Percentiles rank a stretch among this genome's conserved stretches.
Evolutionary conservation across 2,329 filamentous ascomycete species (phyloP).

Genomic region (Alternaria panax): DNA sequence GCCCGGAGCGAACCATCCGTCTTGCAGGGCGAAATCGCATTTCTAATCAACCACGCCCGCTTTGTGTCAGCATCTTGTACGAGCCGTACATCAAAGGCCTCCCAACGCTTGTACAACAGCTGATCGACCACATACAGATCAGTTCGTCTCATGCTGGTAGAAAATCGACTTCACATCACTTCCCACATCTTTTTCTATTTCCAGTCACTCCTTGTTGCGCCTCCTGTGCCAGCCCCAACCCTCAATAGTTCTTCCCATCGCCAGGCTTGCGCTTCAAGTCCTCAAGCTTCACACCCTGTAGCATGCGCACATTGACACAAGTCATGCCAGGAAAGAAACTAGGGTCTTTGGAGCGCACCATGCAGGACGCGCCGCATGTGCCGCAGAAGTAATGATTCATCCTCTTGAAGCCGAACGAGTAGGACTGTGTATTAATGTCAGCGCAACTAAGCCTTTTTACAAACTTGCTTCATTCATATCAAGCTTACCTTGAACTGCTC

Average conservation of each 20-base stretch:
- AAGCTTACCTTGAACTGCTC: slow-evolving; percentile 25
- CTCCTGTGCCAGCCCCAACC: neutral
- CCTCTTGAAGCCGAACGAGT: slow-evolving; percentile 31
- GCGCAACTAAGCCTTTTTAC: neutral
- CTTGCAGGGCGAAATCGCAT: neutral
- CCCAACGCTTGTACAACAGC: neutral
- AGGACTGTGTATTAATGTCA: slow-evolving; percentile 24
- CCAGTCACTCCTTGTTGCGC: neutral
- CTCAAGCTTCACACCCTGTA: slow-evolving; percentile 39
- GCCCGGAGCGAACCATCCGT: neutral
- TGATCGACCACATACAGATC: neutral
- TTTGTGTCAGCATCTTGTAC: neutral
- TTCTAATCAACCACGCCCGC: neutral
- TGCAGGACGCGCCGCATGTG: slow-evolving; percentile 39
- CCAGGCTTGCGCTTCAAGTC: slow-evolving; percentile 29
- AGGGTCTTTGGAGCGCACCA: slow-evolving; percentile 25
- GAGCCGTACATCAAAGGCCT: neutral
- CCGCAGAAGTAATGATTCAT: slow-evolving; percentile 42
- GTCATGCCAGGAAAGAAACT: slow-evolving; percentile 25
- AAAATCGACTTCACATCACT: neutral
- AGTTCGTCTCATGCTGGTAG: neutral
- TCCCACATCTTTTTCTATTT: neutral
- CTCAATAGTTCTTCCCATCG: slow-evolving; percentile 34
- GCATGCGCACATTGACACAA: slow-evolving; percentile 40
- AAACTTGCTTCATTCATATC: neutral